These are phyloP conservation scores for Citrus reticulata DNA, from an alignment of 345 rosid species.

Conservation along the genomic window DNA sequence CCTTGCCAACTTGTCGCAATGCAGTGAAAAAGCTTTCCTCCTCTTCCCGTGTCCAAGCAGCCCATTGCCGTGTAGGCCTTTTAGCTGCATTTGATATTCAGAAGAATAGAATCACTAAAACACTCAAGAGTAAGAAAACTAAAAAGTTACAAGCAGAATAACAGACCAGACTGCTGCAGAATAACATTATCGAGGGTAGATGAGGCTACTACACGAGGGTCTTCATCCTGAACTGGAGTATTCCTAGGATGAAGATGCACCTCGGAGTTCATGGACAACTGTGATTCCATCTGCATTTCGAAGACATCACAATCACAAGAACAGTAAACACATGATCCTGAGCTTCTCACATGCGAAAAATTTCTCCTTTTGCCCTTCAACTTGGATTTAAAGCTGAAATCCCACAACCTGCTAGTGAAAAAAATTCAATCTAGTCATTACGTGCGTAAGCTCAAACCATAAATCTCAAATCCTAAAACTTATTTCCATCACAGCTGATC, in stretches of 20 bases:
- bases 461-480: not conserved
- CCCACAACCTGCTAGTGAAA: constrained; percentile 3
- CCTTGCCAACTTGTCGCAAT: constrained; percentile 99
- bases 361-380: constrained; percentile 10
- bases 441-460: not conserved
- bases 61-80: constrained; percentile 95
- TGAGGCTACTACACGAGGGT: constrained; percentile 29
- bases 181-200: constrained; percentile 29
- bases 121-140: not conserved
- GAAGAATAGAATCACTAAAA: constrained; percentile 1
- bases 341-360: constrained; percentile 8
- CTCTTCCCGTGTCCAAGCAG: constrained; percentile 99
- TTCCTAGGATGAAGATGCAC: constrained; percentile 31
- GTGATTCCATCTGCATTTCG: constrained; percentile 40
- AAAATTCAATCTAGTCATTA: not conserved
- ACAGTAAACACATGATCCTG: constrained; percentile 21
- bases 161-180: constrained; percentile 59
- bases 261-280: constrained; percentile 25
- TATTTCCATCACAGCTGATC: constrained; percentile 4
- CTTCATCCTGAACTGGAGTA: constrained; percentile 39
- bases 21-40: constrained; percentile 98
- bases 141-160: constrained; percentile 17
- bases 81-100: constrained; percentile 45
- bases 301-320: constrained; percentile 29
- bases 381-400: not conserved